Percentiles rank a stretch among this genome's conserved stretches.
phyloP scores from a whole-genome alignment of 208 protist species.

The Phytomonas sp. region DNA sequence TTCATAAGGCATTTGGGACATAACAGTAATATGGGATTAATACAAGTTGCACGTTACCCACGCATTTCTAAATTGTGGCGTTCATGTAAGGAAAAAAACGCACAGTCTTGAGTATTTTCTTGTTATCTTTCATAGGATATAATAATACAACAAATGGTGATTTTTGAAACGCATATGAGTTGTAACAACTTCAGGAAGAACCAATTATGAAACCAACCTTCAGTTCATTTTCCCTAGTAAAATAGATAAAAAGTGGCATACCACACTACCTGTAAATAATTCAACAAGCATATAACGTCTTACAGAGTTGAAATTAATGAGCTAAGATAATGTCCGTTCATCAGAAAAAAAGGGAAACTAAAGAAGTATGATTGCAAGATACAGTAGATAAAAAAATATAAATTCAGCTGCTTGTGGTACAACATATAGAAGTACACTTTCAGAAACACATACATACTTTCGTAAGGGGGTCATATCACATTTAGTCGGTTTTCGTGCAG shows the following conservation, averaged over 20 bases:
- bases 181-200: background rate
- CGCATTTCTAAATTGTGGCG: no score
- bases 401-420: background rate
- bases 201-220: background rate
- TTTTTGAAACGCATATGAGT: background rate
- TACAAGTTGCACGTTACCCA: no score
- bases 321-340: background rate
- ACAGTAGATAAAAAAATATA: background rate
- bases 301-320: background rate
- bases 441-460: background rate
- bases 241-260: background rate
- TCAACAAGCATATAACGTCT: background rate
- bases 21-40: no score
- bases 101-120: no score
- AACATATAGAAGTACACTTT: background rate
- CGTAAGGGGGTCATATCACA: background rate
- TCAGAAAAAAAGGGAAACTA: background rate
- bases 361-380: slow-evolving; percentile 12
- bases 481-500: background rate
- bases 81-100: no score
- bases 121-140: no score
- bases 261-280: background rate
- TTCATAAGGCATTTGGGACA: no score
- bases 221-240: background rate
- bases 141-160: no score